Evolutionary conservation across 2,329 filamentous ascomycete species (phyloP).

Genomic region (Colletotrichum sp.): DNA sequence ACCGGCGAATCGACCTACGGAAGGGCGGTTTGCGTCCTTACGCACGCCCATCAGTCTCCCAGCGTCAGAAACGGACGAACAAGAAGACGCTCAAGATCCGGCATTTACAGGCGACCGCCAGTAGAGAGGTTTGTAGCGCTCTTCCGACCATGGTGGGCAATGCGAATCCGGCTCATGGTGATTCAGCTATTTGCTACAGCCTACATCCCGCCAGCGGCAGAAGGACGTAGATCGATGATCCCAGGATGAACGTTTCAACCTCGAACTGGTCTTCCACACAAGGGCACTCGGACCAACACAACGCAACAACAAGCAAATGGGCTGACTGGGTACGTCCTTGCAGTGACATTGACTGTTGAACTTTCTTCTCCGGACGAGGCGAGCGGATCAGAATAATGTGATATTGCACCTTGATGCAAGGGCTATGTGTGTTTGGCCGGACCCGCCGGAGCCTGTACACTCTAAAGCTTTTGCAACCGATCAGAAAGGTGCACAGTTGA

Average conservation of each 20-base stretch:
- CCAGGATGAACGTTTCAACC: conserved; percentile 21
- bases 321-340: conserved; percentile 1
- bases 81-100: background rate
- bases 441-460: conserved; percentile 1
- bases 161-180: background rate
- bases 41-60: background rate
- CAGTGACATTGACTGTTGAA: background rate
- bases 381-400: background rate
- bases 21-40: background rate
- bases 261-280: conserved; percentile 15
- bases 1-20: background rate
- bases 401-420: background rate
- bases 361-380: conserved; percentile 2
- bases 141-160: background rate
- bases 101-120: background rate
- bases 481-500: background rate
- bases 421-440: background rate
- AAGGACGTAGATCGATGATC: conserved; percentile 16
- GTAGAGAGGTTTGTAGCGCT: background rate
- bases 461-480: background rate
- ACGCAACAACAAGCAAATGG: background rate
- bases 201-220: background rate
- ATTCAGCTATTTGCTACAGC: background rate
- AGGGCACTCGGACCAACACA: conserved; percentile 7
- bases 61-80: background rate